Percentiles rank a stretch among this genome's conserved stretches.
Conservation (phyloP, 805 yeast species). For the Candida sithepensis region DNA sequence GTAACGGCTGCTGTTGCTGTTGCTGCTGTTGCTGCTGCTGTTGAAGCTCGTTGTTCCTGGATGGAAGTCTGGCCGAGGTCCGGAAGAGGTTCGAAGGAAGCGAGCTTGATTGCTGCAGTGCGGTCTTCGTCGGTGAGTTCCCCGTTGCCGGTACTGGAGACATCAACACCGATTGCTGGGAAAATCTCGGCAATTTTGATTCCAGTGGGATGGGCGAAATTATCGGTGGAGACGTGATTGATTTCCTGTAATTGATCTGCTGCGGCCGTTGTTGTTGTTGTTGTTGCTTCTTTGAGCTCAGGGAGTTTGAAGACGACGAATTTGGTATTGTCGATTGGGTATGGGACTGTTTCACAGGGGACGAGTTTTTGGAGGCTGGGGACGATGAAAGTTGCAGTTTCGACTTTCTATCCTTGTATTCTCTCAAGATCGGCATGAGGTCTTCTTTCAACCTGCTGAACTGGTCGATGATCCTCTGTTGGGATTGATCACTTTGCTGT, state of each 20-base stretch:
- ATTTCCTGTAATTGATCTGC: not conserved
- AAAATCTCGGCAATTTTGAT: not conserved
- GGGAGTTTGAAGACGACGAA: not conserved
- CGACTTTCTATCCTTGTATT: not conserved
- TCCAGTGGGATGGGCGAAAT: not conserved
- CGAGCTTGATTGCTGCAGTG: not conserved
- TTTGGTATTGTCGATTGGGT: too few relatives aligned
- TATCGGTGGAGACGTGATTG: not conserved
- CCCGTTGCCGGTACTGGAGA: too few relatives aligned
- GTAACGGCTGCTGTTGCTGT: too few relatives aligned
- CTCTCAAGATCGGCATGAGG: not conserved
- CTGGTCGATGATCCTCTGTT: constrained; percentile 31
- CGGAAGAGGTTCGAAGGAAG: not conserved
- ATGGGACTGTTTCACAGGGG: not conserved
- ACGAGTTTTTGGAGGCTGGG: not conserved
- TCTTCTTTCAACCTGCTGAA: not conserved
- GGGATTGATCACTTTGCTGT: constrained; percentile 24
- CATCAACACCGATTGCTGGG: too few relatives aligned
- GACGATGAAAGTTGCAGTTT: too few relatives aligned
- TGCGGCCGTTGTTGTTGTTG: not conserved
- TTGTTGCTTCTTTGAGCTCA: not conserved
- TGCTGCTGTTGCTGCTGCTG: too few relatives aligned
- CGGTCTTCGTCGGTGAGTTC: not conserved
- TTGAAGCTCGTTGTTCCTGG: too few relatives aligned
- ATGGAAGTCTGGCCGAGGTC: too few relatives aligned